Base-by-base conservation (phyloP, 208 protist genomes). In the Leishmania aethiopica region DNA sequence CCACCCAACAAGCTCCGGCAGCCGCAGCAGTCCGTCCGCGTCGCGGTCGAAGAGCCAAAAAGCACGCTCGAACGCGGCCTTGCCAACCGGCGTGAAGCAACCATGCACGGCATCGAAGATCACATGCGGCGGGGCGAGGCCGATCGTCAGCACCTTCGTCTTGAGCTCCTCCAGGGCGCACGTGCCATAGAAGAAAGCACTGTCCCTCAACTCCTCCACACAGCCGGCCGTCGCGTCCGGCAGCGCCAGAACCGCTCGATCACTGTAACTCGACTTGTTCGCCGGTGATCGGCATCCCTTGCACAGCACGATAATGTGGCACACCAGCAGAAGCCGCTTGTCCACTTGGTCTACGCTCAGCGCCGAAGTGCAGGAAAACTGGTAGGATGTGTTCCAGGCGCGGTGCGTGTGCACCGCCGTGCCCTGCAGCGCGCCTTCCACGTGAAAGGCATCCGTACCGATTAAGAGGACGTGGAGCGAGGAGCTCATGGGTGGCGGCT, bases 21-120 rank as follows among this genome's bases (percentile, higher is more conserved):
- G 40, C 42, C 87, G 85, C 47, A 98, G 84, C 19, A 91, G 40
- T 0, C 89, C 93, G 75, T 95, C 93, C 37, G 83, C 71, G 89
- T 98, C 92, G 69, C 89, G 91, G 84, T 97, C 93, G 8, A 96
- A 79, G 51, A 96, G 85, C 94, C 95, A 98, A 84, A 98, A 97
- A 22, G 93, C 91, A 19, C 95, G 88, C 35, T 89, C 78, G 19
- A 94, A 78, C 0, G 87, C 89, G n/a, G 88, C 79, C 69, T 90
- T 85, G 10, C 95, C 95, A 1, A 89, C 84, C 5, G 75, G 57
- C 6, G 95, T 98, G 53, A 96, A 80, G 45, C 80, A 86, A 45
- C 78, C 75, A 25, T 89, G 62, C 28, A 84, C 79, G 1, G 51
- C 64, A 85, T 98, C 90, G 84, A 91, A 98, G 55, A 98, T 79